Base-by-base conservation (phyloP, 768 basidiomycete species). In the Trametes punicea region DNA sequence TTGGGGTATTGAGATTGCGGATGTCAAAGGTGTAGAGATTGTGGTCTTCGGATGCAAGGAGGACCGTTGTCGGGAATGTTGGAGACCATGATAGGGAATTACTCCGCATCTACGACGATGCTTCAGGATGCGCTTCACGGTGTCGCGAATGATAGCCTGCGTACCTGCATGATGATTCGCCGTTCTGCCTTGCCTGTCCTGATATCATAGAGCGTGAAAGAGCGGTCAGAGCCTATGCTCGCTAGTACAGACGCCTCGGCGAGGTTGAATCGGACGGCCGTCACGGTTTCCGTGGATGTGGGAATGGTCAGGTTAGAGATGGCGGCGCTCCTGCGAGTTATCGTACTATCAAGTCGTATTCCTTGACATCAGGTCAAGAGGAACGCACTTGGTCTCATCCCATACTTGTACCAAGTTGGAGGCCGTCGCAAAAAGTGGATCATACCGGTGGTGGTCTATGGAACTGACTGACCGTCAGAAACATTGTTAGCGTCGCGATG, bases 21-120 rank as follows among this genome's bases (percentile, higher is more conserved):
- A 98, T 88, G 67, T 99, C 97, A 70, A 97, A 99, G 0, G 97
- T 98, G 71, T 98, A 98, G 23, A 98, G 79, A 65, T 98, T 97
- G 74, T 98, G 95, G 67, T 98, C 96, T 76, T 98, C 97, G 0
- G 95, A 98, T n/a, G 92, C 97, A 6, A 98, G 81, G 7, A 99
- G 82, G 34, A 98, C 74, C 3, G 87, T 77, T 0, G 95, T 98
- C 3, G 97, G 97, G 67, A 94, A 87, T 0, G 93, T 96, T 0
- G 97, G 97, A 26, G 93, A 98, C 95, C 95, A 99, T 13, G 93
- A 81, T 1, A 99, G 78, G 7, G 89, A 80, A 64, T 98, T 98
- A 63, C 85, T 85, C 64, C 83, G 86, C 86, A 98, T 93, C 83
- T 90, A 23, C 6, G 7, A 16, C 6, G 13, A 54, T 13, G 1